Evolutionary conservation across 805 yeast genomes (phyloP).

Genomic region (Lipomyces mesembrius): DNA sequence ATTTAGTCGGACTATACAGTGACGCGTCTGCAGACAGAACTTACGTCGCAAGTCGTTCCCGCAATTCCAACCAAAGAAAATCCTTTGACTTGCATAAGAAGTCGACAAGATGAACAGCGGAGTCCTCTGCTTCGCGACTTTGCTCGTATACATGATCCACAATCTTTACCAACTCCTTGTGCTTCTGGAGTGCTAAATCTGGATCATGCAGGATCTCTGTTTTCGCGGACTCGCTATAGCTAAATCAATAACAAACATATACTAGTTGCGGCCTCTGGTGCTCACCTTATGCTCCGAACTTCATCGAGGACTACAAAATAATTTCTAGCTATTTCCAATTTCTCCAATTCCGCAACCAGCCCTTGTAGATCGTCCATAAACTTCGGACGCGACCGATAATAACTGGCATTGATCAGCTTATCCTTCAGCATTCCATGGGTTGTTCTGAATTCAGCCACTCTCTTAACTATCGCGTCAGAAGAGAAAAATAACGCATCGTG

Average conservation of each 20-base stretch:
- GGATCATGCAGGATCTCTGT: constrained; percentile 10
- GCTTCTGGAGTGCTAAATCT: constrained; percentile 12
- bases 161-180: constrained; percentile 9
- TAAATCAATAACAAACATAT: not conserved
- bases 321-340: constrained; percentile 21
- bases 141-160: constrained; percentile 6
- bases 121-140: constrained; percentile 25
- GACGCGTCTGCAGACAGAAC: not conserved
- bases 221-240: constrained; percentile 18
- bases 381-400: constrained; percentile 10
- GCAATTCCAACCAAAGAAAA: constrained; percentile 21
- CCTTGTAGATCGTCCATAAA: constrained; percentile 20
- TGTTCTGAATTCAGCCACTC: constrained; percentile 1
- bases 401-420: constrained; percentile 11
- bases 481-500: constrained; percentile 7
- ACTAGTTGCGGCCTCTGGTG: not conserved
- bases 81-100: constrained; percentile 10
- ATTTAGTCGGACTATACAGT: not conserved
- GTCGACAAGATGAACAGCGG: constrained; percentile 24
- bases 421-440: constrained; percentile 16
- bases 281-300: constrained; percentile 20
- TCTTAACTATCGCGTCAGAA: constrained; percentile 15
- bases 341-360: constrained; percentile 16
- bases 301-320: constrained; percentile 18
- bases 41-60: constrained; percentile 18